Conservation (phyloP, 139 green algal genomes). For the Ettlia oleoabundans region DNA sequence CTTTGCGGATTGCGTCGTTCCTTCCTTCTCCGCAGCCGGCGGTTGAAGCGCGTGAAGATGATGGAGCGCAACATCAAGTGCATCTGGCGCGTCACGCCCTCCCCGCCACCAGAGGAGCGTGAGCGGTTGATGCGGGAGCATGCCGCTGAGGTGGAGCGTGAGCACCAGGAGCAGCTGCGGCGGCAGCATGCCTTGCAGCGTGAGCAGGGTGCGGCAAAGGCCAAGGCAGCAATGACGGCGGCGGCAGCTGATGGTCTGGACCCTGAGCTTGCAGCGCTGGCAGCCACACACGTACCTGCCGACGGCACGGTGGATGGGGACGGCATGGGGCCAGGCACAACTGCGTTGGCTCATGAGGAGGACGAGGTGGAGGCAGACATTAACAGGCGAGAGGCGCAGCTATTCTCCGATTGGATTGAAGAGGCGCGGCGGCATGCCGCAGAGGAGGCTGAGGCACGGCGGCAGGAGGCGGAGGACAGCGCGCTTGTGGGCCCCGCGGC, state of each 20-base stretch:
- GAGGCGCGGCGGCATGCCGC: constrained; percentile 8
- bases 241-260: constrained; percentile 9
- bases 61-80: constrained; percentile 59
- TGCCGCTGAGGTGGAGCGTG: neutral
- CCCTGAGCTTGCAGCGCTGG: constrained; percentile 21
- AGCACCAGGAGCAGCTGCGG: constrained; percentile 24
- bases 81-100: constrained; percentile 79
- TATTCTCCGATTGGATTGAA: constrained; percentile 57
- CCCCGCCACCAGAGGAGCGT: constrained; percentile 53
- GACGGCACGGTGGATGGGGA: constrained; percentile 6
- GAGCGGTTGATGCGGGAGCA: constrained; percentile 6
- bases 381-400: constrained; percentile 54
- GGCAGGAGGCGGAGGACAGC: constrained; percentile 53
- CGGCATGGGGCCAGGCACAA: too few species aligned
- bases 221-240: neutral
- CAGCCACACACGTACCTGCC: neutral
- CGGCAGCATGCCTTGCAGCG: constrained; percentile 9
- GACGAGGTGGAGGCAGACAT: constrained; percentile 37
- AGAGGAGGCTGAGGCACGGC: constrained; percentile 11
- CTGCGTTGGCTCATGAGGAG: constrained; percentile 6
- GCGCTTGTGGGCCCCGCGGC: constrained; percentile 68
- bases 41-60: constrained; percentile 75
- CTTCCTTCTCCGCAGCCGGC: constrained; percentile 52
- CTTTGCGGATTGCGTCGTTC: neutral
- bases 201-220: neutral